phyloP scores from a whole-genome alignment of 306 rosid species.

The Quercus glauca region DNA sequence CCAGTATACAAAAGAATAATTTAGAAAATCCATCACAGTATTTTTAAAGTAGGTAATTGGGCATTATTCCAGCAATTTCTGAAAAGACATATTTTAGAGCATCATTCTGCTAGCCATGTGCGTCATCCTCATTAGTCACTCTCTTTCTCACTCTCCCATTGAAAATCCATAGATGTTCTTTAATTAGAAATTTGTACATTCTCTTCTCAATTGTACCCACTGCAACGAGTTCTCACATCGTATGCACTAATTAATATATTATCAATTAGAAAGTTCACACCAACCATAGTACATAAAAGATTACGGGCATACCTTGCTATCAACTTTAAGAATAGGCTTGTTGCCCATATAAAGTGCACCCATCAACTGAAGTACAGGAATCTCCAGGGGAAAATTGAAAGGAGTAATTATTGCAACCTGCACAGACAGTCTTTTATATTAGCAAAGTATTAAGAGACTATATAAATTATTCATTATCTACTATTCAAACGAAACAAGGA shows the following conservation, averaged over 20 bases:
- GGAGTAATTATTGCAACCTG: constrained; percentile 96
- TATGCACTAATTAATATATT: background rate
- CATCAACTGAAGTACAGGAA: constrained; percentile 97
- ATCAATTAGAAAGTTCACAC: background rate
- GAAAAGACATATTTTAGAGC: background rate
- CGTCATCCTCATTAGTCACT: background rate
- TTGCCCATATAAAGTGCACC: constrained; percentile 99
- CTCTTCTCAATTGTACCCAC: background rate
- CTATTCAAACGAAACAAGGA: background rate
- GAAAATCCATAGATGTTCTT: background rate
- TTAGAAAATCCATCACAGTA: background rate
- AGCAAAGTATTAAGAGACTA: constrained; percentile 3
- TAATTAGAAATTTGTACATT: background rate
- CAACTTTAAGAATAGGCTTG: constrained; percentile 93
- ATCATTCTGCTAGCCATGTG: background rate
- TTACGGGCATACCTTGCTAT: constrained; percentile 66
- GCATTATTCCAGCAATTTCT: background rate
- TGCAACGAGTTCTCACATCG: background rate
- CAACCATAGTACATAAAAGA: background rate
- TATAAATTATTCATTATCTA: background rate
- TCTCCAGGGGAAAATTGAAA: constrained; percentile 93
- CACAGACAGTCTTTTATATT: constrained; percentile 17
- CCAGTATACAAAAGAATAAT: background rate
- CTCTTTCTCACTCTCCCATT: background rate
- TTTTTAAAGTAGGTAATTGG: background rate